These are phyloP conservation scores for Aechmea fasciata DNA, from an alignment of 176 grass and related monocot genomes.

Conservation along the genomic window DNA sequence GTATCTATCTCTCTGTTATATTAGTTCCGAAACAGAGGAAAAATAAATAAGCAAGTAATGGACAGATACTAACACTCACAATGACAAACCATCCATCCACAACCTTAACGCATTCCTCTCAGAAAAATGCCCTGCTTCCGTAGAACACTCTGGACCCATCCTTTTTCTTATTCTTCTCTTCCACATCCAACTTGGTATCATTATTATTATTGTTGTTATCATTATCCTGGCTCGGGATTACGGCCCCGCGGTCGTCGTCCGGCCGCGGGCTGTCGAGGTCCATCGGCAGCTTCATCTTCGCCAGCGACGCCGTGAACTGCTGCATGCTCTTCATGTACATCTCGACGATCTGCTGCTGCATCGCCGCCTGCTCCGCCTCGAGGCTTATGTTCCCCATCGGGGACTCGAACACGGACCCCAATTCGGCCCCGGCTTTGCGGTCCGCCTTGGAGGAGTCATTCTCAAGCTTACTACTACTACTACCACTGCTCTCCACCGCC, in stretches of 20 bases:
- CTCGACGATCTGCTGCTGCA: constrained; percentile 94
- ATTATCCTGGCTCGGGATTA: constrained; percentile 9
- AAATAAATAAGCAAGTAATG: too few species aligned
- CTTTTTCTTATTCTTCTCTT: constrained; percentile 41
- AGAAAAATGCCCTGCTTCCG: constrained; percentile 95
- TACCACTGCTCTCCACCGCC: not conserved
- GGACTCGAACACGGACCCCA: constrained; percentile 34
- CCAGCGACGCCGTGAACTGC: constrained; percentile 72
- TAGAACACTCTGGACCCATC: constrained; percentile 84
- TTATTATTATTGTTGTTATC: constrained; percentile 8
- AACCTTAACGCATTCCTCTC: not conserved
- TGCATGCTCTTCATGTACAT: constrained; percentile 97
- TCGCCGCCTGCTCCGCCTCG: constrained; percentile 59
- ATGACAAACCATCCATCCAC: not conserved
- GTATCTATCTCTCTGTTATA: too few species aligned
- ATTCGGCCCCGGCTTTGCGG: not conserved
- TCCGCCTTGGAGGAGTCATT: not conserved
- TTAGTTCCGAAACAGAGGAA: too few species aligned
- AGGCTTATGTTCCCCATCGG: constrained; percentile 45
- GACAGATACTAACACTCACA: not conserved
- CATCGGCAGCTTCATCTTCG: constrained; percentile 68
- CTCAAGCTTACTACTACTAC: not conserved
- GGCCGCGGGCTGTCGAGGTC: constrained; percentile 26
- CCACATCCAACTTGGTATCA: constrained; percentile 27
- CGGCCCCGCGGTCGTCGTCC: constrained; percentile 10